These are phyloP conservation scores for Leishmania amazonensis DNA, from an alignment of 208 protist genomes.

Conservation along the genomic window DNA sequence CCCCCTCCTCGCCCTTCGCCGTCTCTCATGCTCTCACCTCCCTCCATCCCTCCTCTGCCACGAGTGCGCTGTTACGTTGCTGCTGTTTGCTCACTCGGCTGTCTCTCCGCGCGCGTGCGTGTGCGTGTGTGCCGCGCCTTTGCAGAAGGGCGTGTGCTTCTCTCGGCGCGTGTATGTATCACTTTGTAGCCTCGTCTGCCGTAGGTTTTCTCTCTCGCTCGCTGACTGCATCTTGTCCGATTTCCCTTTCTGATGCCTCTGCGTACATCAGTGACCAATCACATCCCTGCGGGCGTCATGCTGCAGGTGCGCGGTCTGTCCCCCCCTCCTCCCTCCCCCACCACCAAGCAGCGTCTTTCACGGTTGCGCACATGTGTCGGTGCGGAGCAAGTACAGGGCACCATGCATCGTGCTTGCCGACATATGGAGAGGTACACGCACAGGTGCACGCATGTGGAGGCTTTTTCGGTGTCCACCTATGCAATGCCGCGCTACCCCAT, in stretches of 20 bases:
- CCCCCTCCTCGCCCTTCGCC: too few relatives aligned
- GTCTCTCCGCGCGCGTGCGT: not conserved
- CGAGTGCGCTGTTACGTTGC: not conserved
- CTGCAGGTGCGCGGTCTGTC: not conserved
- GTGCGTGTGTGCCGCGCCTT: not conserved
- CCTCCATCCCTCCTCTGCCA: not conserved
- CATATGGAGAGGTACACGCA: not conserved
- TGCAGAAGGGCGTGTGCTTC: too few relatives aligned
- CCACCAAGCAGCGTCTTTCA: not conserved
- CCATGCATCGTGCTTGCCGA: not conserved
- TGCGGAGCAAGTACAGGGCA: not conserved
- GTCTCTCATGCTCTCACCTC: not conserved
- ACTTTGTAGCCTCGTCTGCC: not conserved
- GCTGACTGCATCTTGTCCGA: not conserved
- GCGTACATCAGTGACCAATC: not conserved
- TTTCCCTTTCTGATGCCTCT: not conserved
- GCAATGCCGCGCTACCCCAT: not conserved
- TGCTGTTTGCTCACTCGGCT: not conserved
- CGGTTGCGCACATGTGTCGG: not conserved
- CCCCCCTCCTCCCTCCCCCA: not conserved
- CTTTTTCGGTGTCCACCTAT: not conserved
- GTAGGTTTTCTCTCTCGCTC: not conserved
- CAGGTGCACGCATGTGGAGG: not conserved
- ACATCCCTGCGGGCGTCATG: not conserved
- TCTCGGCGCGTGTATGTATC: not conserved